Base-by-base conservation (phyloP, 768 basidiomycete genomes). In the Holtermannia corniformis region DNA sequence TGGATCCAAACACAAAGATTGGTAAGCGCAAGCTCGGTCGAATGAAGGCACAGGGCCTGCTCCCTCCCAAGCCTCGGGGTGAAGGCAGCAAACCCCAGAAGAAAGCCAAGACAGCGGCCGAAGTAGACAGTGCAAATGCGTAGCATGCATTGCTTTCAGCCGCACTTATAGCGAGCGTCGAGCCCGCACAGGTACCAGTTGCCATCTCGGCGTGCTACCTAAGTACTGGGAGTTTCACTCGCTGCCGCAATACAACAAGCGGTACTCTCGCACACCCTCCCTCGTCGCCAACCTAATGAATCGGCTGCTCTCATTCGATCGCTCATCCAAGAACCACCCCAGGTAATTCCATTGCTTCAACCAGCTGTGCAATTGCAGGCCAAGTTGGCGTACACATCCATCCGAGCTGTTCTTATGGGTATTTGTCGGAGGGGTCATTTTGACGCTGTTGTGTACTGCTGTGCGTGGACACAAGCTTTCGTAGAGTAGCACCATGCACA, bases 131-230 rank as follows among this genome's bases (percentile, higher is more conserved):
- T n/a, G n/a, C n/a, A n/a, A n/a, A n/a, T n/a, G n/a, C n/a, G n/a
- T n/a, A n/a, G n/a, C n/a, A n/a, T n/a, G n/a, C n/a, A n/a, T n/a
- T n/a, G n/a, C n/a, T n/a, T 27, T 26, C 21, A 54, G 52, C 53
- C 25, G 50, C 53, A 11, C 47, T 49, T 3, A 50, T 54, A 25
- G 55, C 53, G 44, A 23, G 41, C 16, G 56, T 56, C 5, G 22
- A 61, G 41, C 58, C 57, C 5, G 42, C 32, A 14, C 56, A 62
- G 32, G 55, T 63, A 32, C 56, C 68, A 16, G 40, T 70, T 14
- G 64, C 66, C 12, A 62, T 70, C 46, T 70, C 68, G 2, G 66
- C 68, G 4, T 66, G 61, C 42, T 70, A 67, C 47, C 56, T 70
- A 70, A 51, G 66, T 70, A 25, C 28, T 64, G 24, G 68, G 68